Base-by-base conservation (phyloP, 148 eudicot genomes). In the Arbutus unedo region DNA sequence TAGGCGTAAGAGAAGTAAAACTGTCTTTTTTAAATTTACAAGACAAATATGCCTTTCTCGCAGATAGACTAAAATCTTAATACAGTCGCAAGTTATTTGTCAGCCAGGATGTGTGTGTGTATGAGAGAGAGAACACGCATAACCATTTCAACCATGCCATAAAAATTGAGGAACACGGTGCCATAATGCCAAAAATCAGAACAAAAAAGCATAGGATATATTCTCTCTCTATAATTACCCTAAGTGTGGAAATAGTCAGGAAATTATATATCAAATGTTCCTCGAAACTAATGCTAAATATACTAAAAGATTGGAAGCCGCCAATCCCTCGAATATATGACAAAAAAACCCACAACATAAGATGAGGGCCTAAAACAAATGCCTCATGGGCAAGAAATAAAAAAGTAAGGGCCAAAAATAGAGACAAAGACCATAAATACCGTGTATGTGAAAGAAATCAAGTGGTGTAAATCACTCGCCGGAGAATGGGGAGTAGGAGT, bases 401-500 rank as follows among this genome's bases (percentile, higher is more conserved):
- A 18, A 72, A 72, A 72, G 45, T 7, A 18, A 72, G n/a, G 53
- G 50, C 48, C n/a, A 44, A 44, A 72, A 72, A 72, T 4, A 44
- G 76, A 16, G 19, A 72, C 8, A 9, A 45, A 16, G 76, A 72
- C 53, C 21, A 45, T 5, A 44, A 72, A 72, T 72, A 44, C 2
- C 44, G 76, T 72, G 48, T 4, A 43, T 15, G 76, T 19, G 49
- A 72, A 72, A 72, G 76, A 72, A 45, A 2, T 44, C 76, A 3
- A 44, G 43, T 11, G 74, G 25, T 70, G 57, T 0, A 85, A 85
- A 62, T 67, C 41, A 16, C n/a, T 84, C 45, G 82, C 71, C 11
- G 43, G 23, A 66, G 71, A 25, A 25, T 4, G 6, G 43, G 15
- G 0, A 25, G 4, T 5, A 57, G 31, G 64, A 47, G 3, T 55